Evolutionary conservation across 371 early-diverging fungal species (phyloP).

Genomic region (Fennellomyces sp.): DNA sequence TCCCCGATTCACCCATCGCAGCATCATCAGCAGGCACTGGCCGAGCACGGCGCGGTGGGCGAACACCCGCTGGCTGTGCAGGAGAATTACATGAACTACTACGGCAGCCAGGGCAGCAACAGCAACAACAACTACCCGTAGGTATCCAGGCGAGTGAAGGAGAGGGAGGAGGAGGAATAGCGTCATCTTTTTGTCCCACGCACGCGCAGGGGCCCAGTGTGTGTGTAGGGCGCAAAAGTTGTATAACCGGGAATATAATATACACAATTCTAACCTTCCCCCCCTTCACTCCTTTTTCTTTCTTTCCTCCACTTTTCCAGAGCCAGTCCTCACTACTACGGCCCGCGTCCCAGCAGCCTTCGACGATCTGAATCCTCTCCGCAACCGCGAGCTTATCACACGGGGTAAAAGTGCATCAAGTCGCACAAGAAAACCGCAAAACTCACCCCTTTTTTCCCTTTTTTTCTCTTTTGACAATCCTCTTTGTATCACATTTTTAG

Average conservation of each 20-base stretch:
- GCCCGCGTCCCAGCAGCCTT: conserved; percentile 2
- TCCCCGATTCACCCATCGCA: conserved; percentile 22
- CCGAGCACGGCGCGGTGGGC: background rate
- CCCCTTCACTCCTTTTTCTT: conserved; percentile 1
- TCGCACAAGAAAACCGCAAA: background rate
- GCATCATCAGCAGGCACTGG: conserved; percentile 5
- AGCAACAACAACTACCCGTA: conserved; percentile 15
- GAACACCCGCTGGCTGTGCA: background rate
- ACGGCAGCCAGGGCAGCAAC: too few species aligned
- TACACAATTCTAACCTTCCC: background rate
- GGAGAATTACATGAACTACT: conserved; percentile 2
- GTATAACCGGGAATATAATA: background rate
- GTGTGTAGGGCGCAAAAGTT: conserved; percentile 7
- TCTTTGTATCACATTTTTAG: background rate
- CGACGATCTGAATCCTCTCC: conserved; percentile 20
- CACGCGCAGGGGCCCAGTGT: conserved; percentile 12
- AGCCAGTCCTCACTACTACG: conserved; percentile 4
- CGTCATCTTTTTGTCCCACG: conserved; percentile 8
- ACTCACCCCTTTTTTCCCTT: background rate
- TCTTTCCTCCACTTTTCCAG: background rate
- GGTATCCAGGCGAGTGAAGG: background rate
- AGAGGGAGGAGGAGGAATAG: background rate
- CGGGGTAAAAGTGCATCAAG: conserved; percentile 1
- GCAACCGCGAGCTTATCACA: conserved; percentile 2
- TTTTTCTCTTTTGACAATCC: conserved; percentile 12